Evolutionary conservation across 129 eudicot species (phyloP).

Genomic region (Kitagawia praeruptora): DNA sequence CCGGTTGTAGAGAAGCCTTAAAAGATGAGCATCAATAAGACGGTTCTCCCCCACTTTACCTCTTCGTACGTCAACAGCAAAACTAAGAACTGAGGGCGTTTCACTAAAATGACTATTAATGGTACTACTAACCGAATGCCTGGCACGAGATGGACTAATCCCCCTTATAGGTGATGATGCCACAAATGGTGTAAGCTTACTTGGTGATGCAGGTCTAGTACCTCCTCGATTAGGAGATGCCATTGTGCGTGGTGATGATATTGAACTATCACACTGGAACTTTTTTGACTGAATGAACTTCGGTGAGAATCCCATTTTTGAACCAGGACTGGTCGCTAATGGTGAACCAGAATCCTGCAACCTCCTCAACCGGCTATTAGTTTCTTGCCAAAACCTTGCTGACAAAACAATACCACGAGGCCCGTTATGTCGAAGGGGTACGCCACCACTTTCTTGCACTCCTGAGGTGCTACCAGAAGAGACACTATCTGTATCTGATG

Average conservation of each 20-base stretch:
- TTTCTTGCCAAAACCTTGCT: conserved; percentile 92
- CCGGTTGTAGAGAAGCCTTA: conserved; percentile 85
- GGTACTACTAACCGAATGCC: conserved; percentile 62
- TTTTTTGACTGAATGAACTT: conserved; percentile 47
- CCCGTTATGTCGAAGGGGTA: conserved; percentile 23
- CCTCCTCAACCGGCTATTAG: conserved; percentile 76
- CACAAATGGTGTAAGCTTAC: conserved; percentile 49
- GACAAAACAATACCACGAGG: conserved; percentile 63
- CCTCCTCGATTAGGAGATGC: conserved; percentile 75
- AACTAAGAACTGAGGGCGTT: conserved; percentile 90
- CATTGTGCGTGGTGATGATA: conserved; percentile 68
- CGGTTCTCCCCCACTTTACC: conserved; percentile 96
- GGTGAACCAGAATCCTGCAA: conserved; percentile 76
- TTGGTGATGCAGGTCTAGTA: conserved; percentile 73
- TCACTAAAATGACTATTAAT: conserved; percentile 50
- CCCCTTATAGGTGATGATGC: conserved; percentile 61
- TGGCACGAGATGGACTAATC: conserved; percentile 64
- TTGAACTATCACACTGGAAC: conserved; percentile 48
- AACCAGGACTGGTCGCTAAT: conserved; percentile 53
- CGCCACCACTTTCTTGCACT: conserved; percentile 46
- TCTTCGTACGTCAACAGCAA: conserved; percentile 87
- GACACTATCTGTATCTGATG: conserved; percentile 90
- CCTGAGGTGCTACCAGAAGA: conserved; percentile 98
- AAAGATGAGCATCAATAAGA: conserved; percentile 80
- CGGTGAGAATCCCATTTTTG: conserved; percentile 56